Base-by-base conservation (phyloP, 2,329 filamentous ascomycete species). In the Corniculantispora saksenae region DNA sequence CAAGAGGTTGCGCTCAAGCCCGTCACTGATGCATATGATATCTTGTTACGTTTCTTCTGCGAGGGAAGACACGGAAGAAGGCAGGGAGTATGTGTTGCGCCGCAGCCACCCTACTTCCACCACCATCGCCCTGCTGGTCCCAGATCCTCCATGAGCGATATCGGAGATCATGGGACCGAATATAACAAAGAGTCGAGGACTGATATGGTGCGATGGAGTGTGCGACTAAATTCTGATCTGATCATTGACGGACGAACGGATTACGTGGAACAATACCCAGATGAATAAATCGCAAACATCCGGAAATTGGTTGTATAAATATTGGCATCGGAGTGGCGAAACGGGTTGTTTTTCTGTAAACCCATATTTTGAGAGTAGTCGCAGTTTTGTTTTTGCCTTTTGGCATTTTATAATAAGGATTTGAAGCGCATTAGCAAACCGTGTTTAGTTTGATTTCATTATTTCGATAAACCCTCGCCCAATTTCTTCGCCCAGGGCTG, bases 1-100 rank as follows among this genome's bases (percentile, higher is more conserved):
- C 78, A 76, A 66, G 76, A 80, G 69, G 73, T 83, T 27, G 81
- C 78, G 0, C 66, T 84, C 21, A 77, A 78, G 68, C 74, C 75
- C 15, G 69, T 81, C 45, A 77, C 73, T 17, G 72, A 72, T 19
- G 72, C 78, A 0, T 80, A 77, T 66, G 83, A 86, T 66, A 73
- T 82, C 35, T 75, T 81, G 67, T 68, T 85, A 57, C 71, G 80
- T 13, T 78, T 80, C 59, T 81, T 81, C 72, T 84, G 83, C 68
- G 79, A 81, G 27, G 79, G 79, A 13, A 58, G 53, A 4, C 69
- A 74, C 9, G 73, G 74, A 0, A 73, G 76, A 58, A 69, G 72
- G 48, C 67, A 77, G 64, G 74, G 78, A 60, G 76, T 73, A 53
- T 79, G 82, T 71, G 50, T 84, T 66, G 75, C 77, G 0, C 73